Evolutionary conservation across 2,329 filamentous ascomycete species (phyloP), one percentile per base, ranked within the genome.

Genomic region (Fusarium luffae): DNA sequence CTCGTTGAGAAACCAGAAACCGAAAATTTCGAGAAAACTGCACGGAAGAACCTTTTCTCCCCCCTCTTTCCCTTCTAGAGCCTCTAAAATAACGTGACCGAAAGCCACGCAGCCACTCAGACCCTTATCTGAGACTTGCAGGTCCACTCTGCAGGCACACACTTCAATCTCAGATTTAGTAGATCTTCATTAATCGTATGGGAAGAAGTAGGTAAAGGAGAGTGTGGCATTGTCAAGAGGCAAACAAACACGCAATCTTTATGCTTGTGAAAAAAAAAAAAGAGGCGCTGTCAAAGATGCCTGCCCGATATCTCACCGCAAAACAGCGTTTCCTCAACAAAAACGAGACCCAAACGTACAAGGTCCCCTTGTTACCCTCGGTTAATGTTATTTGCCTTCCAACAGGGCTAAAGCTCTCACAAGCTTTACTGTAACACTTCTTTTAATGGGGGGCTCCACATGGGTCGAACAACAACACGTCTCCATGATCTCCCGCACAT

Each of bases 401-500:
- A 47, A 46, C 23, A 10, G 25, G 19, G 23, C 27, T 23, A 21
- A 66, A 66, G 63, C 62, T 66, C 50, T 57, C 23, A 56, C 43
- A 48, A 37, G 49, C 48, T 50, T 50, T 23, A 34, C 48, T 50
- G 32, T 23, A 34, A 50, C 30, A 27, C 49, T 51, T 51, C 21
- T 51, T 51, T 51, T 40, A 51, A 41, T 40, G 47, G 44, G 61
- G 61, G 28, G 44, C 54, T 57, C 63, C 60, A 59, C 59, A 46
- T 32, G 16, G 37, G 40, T 60, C 43, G 18, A 37, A 37, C 30
- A 50, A 51, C 48, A 63, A 68, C 64, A 66, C 63, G 62, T 66
- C 61, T 72, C 69, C 69, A 72, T 72, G 55, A 68, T 72, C 68
- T 72, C 69, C 69, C 66, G 66, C 59, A 62, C 69, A 70, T 64